phyloP scores from a whole-genome alignment of 805 yeast genomes.

The Limtongia smithiae region DNA sequence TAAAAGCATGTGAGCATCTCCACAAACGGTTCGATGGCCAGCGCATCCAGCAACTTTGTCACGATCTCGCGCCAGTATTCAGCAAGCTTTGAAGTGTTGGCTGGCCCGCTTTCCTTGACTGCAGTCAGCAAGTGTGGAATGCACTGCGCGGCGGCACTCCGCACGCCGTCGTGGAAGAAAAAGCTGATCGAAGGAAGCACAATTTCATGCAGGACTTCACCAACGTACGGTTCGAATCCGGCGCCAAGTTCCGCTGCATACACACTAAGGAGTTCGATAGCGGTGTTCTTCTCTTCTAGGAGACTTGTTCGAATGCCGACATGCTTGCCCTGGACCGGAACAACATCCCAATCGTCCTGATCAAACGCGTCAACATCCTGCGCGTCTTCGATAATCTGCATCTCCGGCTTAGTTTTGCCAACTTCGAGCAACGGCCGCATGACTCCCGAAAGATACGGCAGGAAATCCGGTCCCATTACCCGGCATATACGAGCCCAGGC shows the following conservation, averaged over 20 bases:
- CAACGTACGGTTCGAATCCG: constrained; percentile 77
- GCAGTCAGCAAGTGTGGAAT: constrained; percentile 73
- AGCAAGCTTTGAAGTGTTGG: constrained; percentile 53
- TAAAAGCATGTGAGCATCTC: constrained; percentile 79
- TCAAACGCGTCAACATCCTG: constrained; percentile 78
- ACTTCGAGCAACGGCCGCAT: constrained; percentile 83
- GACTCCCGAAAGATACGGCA: constrained; percentile 78
- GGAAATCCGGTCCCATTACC: constrained; percentile 77
- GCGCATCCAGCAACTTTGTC: constrained; percentile 60
- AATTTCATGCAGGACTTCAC: constrained; percentile 70
- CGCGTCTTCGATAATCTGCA: constrained; percentile 80
- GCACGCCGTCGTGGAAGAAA: constrained; percentile 89
- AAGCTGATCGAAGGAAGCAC: constrained; percentile 86
- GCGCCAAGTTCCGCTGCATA: constrained; percentile 83
- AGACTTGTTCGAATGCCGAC: constrained; percentile 92
- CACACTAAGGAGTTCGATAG: constrained; percentile 79
- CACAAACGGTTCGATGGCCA: constrained; percentile 75
- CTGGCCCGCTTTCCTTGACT: constrained; percentile 37
- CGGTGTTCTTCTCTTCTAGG: constrained; percentile 90
- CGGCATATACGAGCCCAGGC: constrained; percentile 96
- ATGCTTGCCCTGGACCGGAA: constrained; percentile 84
- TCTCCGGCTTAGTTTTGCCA: constrained; percentile 87
- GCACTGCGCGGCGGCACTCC: constrained; percentile 83
- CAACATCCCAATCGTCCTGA: constrained; percentile 91
- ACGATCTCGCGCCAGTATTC: constrained; percentile 70